Evolutionary conservation across 257 asterid genomes (phyloP).

Genomic region (Ballota nigra): DNA sequence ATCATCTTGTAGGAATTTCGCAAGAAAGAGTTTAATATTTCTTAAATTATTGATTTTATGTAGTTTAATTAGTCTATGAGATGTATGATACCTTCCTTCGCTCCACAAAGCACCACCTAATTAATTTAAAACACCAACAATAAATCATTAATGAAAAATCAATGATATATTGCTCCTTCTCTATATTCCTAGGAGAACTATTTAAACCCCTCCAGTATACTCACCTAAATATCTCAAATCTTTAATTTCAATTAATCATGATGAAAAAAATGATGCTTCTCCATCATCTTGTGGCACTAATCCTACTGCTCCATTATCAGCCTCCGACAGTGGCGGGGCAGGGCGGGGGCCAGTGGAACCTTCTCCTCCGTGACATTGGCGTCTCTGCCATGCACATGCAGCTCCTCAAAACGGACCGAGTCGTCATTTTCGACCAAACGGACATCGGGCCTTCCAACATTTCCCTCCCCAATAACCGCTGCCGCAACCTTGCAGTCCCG

Average conservation of each 20-base stretch:
- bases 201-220: background rate
- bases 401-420: slow-evolving; percentile 17
- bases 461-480: slow-evolving; percentile 12
- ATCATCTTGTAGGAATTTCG: no score
- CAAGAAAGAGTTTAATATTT: no score
- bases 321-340: background rate
- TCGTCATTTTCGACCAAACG: slow-evolving; percentile 6
- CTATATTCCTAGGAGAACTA: background rate
- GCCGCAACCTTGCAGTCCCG: background rate
- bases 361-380: background rate
- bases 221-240: background rate
- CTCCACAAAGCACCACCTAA: no score
- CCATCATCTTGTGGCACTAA: background rate
- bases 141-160: no score
- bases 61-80: no score
- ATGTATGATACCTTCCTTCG: background rate
- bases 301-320: background rate
- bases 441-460: slow-evolving; percentile 9
- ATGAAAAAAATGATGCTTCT: background rate
- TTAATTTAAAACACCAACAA: no score
- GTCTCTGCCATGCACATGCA: slow-evolving; percentile 25
- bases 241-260: background rate
- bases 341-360: slow-evolving; percentile 9
- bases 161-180: no score
- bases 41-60: no score